Base-by-base conservation (phyloP, 495 filamentous ascomycete genomes). In the Aspergillus ostianus region DNA sequence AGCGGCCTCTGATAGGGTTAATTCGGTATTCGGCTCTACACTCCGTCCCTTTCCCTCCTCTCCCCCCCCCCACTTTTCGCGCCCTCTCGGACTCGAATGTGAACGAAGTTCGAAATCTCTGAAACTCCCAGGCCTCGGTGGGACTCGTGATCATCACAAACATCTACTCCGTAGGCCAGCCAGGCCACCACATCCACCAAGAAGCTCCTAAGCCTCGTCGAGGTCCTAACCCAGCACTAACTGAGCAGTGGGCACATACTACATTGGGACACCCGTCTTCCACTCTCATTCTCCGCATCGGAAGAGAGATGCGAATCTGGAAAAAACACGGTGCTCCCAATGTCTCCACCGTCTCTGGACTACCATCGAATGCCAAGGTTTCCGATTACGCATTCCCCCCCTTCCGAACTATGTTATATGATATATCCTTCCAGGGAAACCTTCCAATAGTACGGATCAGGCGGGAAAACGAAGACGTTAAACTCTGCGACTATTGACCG, bases 351-450 rank as follows among this genome's bases (percentile, higher is more conserved):
- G 6, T 32, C 29, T 32, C 29, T 32, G 3, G 29, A 26, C 27
- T 21, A 18, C 17, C 17, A 51, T 18, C 30, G 30, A 41, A 27
- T 50, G 55, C 55, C 55, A 58, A 58, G 62, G 32, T 44, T 20
- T 17, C 41, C 17, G 49, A 65, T 59, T 59, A 59, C 56, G 53
- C 50, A 60, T 54, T 57, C 57, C 32, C 27, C 54, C 57, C 32
- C 27, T 45, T 19, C 51, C 41, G 36, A 59, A 59, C 29, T 45
- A 53, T 57, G 18, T 26, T 26, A 26, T 26, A 26, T 26, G 23
- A 26, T 26, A 26, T 26, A 26, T 30, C 10, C 21, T n/a, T 54
- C 29, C 18, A 21, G 19, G 19, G 9, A 12, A 13, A 41, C 36
- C 36, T 41, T 41, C 1, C 36, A 41, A 41, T 41, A 13, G 36